These are phyloP conservation scores for Lycium ferocissimum DNA, from an alignment of 257 asterid genomes.

Conservation along the genomic window DNA sequence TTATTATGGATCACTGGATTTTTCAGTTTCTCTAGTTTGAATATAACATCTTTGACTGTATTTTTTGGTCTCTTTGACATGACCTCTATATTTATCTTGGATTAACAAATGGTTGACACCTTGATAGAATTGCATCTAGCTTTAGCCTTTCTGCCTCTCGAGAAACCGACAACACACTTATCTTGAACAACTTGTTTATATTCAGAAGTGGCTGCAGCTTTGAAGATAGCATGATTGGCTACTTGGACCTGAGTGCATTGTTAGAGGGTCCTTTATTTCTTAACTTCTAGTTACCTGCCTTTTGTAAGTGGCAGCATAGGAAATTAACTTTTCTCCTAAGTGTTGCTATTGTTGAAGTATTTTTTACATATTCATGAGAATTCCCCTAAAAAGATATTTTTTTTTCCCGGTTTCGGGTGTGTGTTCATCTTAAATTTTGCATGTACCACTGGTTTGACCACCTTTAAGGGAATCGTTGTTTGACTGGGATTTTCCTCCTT, in stretches of 20 bases:
- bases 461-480: neutral
- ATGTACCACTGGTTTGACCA: neutral
- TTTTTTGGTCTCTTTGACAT: neutral
- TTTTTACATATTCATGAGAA: constrained; percentile 1
- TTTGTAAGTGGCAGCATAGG: constrained; percentile 23
- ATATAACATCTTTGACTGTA: neutral
- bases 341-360: neutral
- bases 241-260: constrained; percentile 12
- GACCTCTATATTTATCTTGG: neutral
- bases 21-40: constrained; percentile 22
- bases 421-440: neutral
- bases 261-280: constrained; percentile 8
- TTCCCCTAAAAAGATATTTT: neutral
- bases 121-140: constrained; percentile 3
- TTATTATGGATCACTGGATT: neutral
- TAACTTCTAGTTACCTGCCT: constrained; percentile 25
- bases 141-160: neutral
- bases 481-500: neutral
- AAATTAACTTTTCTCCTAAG: neutral
- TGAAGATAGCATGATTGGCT: constrained; percentile 24
- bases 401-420: neutral
- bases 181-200: constrained; percentile 16
- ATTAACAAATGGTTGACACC: neutral
- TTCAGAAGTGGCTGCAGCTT: neutral
- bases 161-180: neutral